Conservation (phyloP, 208 protist species). For the Cochliopodium minus region DNA sequence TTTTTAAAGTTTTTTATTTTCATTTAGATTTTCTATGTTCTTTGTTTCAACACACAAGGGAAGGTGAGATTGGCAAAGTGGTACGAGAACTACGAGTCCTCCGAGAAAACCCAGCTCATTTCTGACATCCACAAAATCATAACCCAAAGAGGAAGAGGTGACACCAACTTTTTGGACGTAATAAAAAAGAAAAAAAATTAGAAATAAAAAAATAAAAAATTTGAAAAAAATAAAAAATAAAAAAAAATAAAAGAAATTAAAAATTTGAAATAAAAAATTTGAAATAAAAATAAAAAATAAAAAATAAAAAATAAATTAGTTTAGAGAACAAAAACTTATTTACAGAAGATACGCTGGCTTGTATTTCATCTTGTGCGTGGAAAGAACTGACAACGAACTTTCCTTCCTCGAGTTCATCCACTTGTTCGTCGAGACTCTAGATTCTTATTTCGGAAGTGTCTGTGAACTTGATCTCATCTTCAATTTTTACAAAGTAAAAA, state of each 20-base stretch:
- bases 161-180: constrained; percentile 92
- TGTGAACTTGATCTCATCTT: constrained; percentile 98
- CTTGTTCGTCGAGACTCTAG: constrained; percentile 87
- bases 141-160: constrained; percentile 66
- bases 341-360: constrained; percentile 96
- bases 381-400: constrained; percentile 92
- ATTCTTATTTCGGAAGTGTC: constrained; percentile 98
- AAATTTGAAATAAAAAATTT: no score
- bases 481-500: constrained; percentile 80
- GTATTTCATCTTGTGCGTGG: constrained; percentile 95
- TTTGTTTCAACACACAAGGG: constrained; percentile 93
- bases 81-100: constrained; percentile 79
- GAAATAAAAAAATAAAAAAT: no score
- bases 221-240: no score
- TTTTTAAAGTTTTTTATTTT: background rate
- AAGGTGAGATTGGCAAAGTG: constrained; percentile 96
- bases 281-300: no score
- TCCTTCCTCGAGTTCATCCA: constrained; percentile 91
- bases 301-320: no score
- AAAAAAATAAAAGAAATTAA: no score
- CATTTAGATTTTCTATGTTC: constrained; percentile 87
- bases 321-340: constrained; percentile 76
- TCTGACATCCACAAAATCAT: constrained; percentile 82
- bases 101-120: constrained; percentile 73
- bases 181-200: no score